A percentile compares a stretch with the other conserved stretches of the same genome.
These are phyloP conservation scores for Ophiocordyceps camponoti-leonardi DNA, from an alignment of 2,329 filamentous ascomycete species.

Conservation along the genomic window DNA sequence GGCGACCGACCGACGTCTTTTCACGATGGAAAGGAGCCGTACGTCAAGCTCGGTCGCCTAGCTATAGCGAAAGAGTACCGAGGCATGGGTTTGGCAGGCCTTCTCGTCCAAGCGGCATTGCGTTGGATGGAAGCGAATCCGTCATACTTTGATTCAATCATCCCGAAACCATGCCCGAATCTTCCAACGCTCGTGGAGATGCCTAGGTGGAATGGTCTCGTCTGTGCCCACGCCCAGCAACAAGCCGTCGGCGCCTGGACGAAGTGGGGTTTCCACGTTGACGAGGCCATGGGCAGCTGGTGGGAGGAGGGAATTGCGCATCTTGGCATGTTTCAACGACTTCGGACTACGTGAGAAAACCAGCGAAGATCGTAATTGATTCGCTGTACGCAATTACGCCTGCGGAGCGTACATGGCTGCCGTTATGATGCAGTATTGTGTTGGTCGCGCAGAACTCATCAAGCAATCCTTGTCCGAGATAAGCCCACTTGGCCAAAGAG, in stretches of 20 bases:
- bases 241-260: conserved; percentile 47
- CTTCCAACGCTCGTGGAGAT: conserved; percentile 22
- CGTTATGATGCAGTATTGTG: neutral
- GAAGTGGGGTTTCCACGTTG: conserved; percentile 54
- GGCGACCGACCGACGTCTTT: conserved; percentile 29
- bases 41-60: conserved; percentile 67
- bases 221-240: conserved; percentile 67
- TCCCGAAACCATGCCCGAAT: conserved; percentile 23
- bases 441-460: neutral
- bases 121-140: conserved; percentile 50
- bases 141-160: conserved; percentile 32
- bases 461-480: neutral
- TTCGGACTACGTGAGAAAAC: conserved; percentile 15
- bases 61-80: conserved; percentile 52
- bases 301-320: conserved; percentile 71
- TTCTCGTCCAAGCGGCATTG: conserved; percentile 50
- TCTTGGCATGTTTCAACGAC: conserved; percentile 58
- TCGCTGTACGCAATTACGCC: neutral
- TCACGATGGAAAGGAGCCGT: conserved; percentile 51
- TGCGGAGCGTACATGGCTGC: neutral
- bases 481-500: neutral
- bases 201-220: conserved; percentile 55
- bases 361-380: conserved; percentile 9
- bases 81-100: conserved; percentile 42
- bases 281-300: conserved; percentile 62